Percentiles rank a stretch among this genome's conserved stretches.
phyloP scores from a whole-genome alignment of 208 protist genomes.

The Trypanosoma lewisi region DNA sequence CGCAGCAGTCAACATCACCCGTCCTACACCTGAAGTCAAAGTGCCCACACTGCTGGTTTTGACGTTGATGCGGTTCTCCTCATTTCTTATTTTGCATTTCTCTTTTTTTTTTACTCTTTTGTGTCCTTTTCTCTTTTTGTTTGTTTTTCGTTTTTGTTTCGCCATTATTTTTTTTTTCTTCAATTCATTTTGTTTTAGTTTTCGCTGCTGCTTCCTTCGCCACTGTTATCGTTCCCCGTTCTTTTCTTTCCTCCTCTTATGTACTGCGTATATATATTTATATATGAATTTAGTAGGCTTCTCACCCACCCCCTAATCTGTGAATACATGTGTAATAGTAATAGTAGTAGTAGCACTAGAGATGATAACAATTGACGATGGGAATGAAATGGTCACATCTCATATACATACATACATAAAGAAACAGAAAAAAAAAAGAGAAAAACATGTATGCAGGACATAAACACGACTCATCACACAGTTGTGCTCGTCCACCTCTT shows the following conservation, averaged over 20 bases:
- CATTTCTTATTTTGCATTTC: conserved; percentile 15
- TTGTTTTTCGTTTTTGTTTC: conserved; percentile 1
- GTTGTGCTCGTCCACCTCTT: too few species aligned
- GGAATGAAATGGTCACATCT: not conserved
- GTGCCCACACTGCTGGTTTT: not conserved
- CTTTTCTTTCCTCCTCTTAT: not conserved
- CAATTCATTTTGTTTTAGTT: not conserved
- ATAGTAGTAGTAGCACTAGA: not conserved
- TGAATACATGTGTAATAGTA: not conserved
- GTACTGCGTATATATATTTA: not conserved
- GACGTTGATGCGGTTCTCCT: not conserved
- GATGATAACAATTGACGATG: too few species aligned
- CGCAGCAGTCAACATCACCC: not conserved
- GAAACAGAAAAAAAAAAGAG: too few species aligned
- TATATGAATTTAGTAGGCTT: too few species aligned
- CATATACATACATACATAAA: not conserved
- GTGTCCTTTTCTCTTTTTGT: conserved; percentile 16
- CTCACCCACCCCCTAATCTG: not conserved
- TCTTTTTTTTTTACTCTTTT: conserved; percentile 8
- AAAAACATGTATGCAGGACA: not conserved
- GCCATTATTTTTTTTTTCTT: not conserved
- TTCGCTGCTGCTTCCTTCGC: not conserved
- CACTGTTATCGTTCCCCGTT: not conserved
- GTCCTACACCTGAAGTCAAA: not conserved
- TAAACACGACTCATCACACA: too few species aligned